Evolutionary conservation across 2,329 filamentous ascomycete genomes (phyloP).

Genomic region (Ampelomyces quisqualis): DNA sequence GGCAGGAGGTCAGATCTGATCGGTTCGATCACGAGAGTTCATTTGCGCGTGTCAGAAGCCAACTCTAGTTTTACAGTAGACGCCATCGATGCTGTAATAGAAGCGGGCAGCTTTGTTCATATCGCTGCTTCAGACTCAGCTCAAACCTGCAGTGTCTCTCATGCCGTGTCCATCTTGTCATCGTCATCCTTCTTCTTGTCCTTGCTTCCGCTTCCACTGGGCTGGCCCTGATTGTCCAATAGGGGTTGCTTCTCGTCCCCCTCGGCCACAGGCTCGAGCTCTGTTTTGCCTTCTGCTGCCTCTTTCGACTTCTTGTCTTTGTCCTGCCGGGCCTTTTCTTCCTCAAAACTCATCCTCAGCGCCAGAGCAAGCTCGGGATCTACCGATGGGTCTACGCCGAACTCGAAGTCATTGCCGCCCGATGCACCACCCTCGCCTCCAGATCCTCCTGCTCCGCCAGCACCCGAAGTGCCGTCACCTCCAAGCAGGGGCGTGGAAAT

Average conservation of each 20-base stretch:
- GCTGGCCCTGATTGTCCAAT: conserved; percentile 64
- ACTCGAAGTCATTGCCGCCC: conserved; percentile 70
- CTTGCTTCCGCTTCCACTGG: conserved; percentile 59
- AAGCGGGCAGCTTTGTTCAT: conserved; percentile 4
- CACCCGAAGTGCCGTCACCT: conserved; percentile 68
- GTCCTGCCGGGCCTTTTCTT: conserved; percentile 92
- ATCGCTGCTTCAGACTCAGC: conserved; percentile 1
- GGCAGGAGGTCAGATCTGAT: no score
- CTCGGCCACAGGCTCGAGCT: conserved; percentile 79
- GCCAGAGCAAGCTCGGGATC: conserved; percentile 94
- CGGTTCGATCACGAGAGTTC: conserved; percentile 17
- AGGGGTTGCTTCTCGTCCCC: conserved; percentile 62
- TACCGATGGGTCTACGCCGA: conserved; percentile 85
- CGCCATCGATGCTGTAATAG: conserved; percentile 30
- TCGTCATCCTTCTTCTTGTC: conserved; percentile 56
- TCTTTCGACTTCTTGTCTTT: conserved; percentile 77
- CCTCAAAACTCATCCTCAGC: conserved; percentile 95
- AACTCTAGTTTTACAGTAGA: conserved; percentile 28
- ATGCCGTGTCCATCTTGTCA: conserved; percentile 92
- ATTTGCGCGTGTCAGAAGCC: conserved; percentile 19
- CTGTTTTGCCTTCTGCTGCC: conserved; percentile 68
- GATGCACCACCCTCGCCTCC: conserved; percentile 56
- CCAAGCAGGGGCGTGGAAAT: conserved; percentile 86
- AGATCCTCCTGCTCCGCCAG: conserved; percentile 54
- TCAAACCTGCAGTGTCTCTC: conserved; percentile 28